phyloP scores from a whole-genome alignment of 1,284 basidiomycete species.

The Leccinum subrobustum region DNA sequence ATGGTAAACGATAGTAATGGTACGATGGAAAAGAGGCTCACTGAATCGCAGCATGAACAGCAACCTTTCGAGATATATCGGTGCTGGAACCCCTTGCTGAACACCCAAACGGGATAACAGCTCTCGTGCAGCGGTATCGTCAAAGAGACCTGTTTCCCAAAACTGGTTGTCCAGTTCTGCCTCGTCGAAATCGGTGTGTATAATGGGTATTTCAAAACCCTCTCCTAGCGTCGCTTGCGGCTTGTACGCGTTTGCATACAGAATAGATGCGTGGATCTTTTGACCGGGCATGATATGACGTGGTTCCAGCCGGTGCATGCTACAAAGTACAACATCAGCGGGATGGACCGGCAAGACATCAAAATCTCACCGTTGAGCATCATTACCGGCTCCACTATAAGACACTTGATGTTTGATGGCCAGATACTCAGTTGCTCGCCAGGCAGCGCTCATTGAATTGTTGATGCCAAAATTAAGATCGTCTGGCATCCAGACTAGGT shows the following conservation, averaged over 20 bases:
- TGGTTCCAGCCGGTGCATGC: no score
- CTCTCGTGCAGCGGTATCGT: constrained; percentile 12
- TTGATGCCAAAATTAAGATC: constrained; percentile 23
- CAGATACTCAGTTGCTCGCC: constrained; percentile 26
- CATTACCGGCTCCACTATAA: constrained; percentile 11
- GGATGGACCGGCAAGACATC: background rate
- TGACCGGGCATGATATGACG: no score
- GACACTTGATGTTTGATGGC: constrained; percentile 32
- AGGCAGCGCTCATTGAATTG: constrained; percentile 20
- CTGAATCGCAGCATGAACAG: constrained; percentile 31
- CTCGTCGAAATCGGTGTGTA: no score
- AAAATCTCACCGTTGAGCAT: constrained; percentile 17
- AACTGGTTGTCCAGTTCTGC: no score
- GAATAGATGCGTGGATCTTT: no score
- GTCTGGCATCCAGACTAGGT: constrained; percentile 28
- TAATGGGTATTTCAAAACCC: no score
- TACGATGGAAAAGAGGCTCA: constrained; percentile 5
- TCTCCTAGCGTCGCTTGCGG: no score
- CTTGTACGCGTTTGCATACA: no score
- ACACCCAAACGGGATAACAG: constrained; percentile 12
- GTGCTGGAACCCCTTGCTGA: constrained; percentile 12
- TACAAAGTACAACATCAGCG: background rate
- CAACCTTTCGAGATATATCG: constrained; percentile 26
- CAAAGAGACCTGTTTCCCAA: background rate
- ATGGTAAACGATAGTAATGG: background rate